These are phyloP conservation scores for Phytophthora litchii DNA, from an alignment of 352 stramenopile species.

Conservation along the genomic window DNA sequence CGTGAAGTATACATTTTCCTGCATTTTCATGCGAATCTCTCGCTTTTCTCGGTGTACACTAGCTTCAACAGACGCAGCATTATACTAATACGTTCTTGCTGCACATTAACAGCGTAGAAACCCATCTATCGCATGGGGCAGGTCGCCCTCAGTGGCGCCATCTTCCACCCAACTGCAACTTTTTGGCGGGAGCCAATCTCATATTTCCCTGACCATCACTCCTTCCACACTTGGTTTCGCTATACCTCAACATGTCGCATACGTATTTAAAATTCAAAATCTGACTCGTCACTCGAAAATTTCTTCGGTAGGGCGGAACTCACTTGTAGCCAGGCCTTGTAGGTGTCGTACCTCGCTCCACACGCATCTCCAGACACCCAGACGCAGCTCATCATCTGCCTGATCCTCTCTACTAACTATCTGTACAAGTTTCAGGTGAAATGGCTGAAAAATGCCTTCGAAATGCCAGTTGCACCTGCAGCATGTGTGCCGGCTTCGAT, in stretches of 20 bases:
- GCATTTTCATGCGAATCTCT: no score
- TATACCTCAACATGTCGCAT: constrained; percentile 15
- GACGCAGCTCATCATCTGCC: background rate
- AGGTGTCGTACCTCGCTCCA: background rate
- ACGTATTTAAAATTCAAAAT: constrained; percentile 29
- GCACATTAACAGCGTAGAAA: no score
- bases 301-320: constrained; percentile 7
- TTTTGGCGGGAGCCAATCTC: constrained; percentile 22
- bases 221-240: constrained; percentile 2
- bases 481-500: constrained; percentile 83
- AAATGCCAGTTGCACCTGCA: constrained; percentile 89
- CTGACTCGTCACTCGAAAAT: constrained; percentile 6
- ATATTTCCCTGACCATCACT: constrained; percentile 26
- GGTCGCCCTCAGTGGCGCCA: no score
- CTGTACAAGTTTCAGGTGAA: constrained; percentile 1
- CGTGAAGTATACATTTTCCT: no score
- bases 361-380: background rate
- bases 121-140: no score
- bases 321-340: background rate
- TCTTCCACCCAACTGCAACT: constrained; percentile 13
- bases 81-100: no score
- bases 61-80: no score
- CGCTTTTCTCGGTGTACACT: no score
- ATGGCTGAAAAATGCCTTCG: constrained; percentile 86
- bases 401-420: background rate